These are phyloP conservation scores for Tolypocladium pustulatum DNA, from an alignment of 2,329 filamentous ascomycete species.

Conservation along the genomic window DNA sequence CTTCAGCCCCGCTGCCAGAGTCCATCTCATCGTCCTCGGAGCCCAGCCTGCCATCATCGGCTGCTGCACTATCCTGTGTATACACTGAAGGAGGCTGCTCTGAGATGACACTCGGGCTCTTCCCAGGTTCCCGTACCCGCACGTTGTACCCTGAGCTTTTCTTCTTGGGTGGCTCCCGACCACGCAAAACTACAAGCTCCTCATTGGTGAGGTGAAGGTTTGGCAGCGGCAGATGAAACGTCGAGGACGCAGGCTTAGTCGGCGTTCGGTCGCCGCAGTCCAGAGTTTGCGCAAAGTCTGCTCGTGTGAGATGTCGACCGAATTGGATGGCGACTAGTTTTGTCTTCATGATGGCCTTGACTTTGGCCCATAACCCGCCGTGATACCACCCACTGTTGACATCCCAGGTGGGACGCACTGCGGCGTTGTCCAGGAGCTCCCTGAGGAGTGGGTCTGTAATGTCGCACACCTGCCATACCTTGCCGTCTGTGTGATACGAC, in stretches of 20 bases:
- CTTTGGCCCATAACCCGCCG: constrained; percentile 71
- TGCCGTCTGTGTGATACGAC: constrained; percentile 65
- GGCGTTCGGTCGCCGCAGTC: constrained; percentile 24
- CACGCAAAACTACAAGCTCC: constrained; percentile 22
- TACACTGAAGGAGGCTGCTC: constrained; percentile 8
- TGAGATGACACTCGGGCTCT: constrained; percentile 7
- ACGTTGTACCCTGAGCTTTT: constrained; percentile 25
- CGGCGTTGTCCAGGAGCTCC: constrained; percentile 52
- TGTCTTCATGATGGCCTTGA: constrained; percentile 76
- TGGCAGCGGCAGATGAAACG: constrained; percentile 21
- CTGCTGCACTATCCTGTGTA: constrained; percentile 8
- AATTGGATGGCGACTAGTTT: constrained; percentile 64
- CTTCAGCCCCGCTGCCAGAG: constrained; percentile 10
- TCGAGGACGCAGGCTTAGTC: constrained; percentile 16
- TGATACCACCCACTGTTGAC: constrained; percentile 72
- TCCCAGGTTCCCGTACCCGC: constrained; percentile 14
- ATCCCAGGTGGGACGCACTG: constrained; percentile 49
- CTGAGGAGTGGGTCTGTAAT: constrained; percentile 70
- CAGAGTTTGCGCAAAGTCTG: constrained; percentile 24
- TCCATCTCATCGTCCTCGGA: constrained; percentile 12
- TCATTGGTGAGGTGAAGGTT: constrained; percentile 24
- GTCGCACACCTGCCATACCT: constrained; percentile 92
- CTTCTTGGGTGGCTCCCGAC: constrained; percentile 23
- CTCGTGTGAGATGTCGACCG: constrained; percentile 34
- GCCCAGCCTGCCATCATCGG: background rate